A percentile compares a stretch with the other conserved stretches of the same genome.
Conservation (phyloP, 371 early-diverging fungal genomes). For the Rhizopus stolonifer region DNA sequence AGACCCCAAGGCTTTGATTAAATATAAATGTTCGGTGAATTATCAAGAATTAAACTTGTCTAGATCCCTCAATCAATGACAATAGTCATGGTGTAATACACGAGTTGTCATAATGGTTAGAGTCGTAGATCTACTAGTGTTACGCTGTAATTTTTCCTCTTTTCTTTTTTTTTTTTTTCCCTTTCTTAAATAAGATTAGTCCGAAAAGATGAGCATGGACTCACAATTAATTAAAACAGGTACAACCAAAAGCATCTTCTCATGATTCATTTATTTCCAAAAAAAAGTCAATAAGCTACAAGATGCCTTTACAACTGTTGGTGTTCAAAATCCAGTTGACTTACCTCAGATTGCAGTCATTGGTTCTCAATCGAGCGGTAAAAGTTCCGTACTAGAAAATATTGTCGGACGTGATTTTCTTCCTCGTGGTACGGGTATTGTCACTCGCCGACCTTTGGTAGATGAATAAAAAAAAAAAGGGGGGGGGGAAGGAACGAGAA, state of each 20-base stretch:
- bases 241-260: constrained; percentile 3
- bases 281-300: constrained; percentile 85
- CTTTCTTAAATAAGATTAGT: too few relatives aligned
- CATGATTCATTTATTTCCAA: too few relatives aligned
- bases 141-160: not conserved
- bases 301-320: constrained; percentile 95
- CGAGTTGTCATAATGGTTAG: not conserved
- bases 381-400: constrained; percentile 98
- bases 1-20: too few relatives aligned
- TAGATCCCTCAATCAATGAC: too few relatives aligned
- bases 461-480: too few relatives aligned
- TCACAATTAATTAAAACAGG: constrained; percentile 54
- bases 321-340: constrained; percentile 95
- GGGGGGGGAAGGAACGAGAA: too few relatives aligned
- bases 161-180: too few relatives aligned
- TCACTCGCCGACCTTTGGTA: constrained; percentile 93
- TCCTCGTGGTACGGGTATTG: constrained; percentile 95
- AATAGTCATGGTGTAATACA: too few relatives aligned
- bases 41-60: too few relatives aligned
- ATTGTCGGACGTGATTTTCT: constrained; percentile 98
- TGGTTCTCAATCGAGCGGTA: constrained; percentile 96
- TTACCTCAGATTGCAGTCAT: constrained; percentile 99
- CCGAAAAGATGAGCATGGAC: too few relatives aligned
- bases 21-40: too few relatives aligned
- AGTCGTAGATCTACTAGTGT: not conserved